These are phyloP conservation scores for Nicotiana rustica DNA, from an alignment of 305 asterid genomes.

Conservation along the genomic window DNA sequence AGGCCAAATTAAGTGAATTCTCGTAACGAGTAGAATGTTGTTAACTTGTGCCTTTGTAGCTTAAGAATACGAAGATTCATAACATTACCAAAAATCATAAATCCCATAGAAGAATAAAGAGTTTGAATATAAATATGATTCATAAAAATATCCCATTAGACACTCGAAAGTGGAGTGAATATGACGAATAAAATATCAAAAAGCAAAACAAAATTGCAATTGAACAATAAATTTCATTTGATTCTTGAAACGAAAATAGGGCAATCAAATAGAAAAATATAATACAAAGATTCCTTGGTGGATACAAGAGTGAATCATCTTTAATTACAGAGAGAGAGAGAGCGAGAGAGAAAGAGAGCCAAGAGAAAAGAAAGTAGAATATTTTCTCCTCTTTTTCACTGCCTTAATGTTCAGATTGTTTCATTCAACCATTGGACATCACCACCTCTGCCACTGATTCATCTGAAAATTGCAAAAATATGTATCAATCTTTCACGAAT, in stretches of 20 bases:
- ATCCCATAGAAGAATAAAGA: too few relatives aligned
- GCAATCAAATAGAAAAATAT: slow-evolving; percentile 17
- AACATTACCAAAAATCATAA: too few relatives aligned
- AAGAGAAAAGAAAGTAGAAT: neutral
- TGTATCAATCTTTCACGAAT: neutral
- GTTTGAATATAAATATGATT: too few relatives aligned
- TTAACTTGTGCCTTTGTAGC: too few relatives aligned
- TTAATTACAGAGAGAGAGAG: slow-evolving; percentile 23
- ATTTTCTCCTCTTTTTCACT: slow-evolving; percentile 5
- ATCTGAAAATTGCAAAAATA: slow-evolving; percentile 1
- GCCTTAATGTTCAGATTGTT: neutral
- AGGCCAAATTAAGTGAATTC: too few relatives aligned
- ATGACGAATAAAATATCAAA: neutral
- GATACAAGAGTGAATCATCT: neutral
- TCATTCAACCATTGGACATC: slow-evolving; percentile 5
- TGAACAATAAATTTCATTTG: slow-evolving; percentile 7
- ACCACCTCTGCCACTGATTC: neutral
- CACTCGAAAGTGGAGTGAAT: neutral
- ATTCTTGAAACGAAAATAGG: slow-evolving; percentile 9
- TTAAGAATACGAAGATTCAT: too few relatives aligned
- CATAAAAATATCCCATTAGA: too few relatives aligned
- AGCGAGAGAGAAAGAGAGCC: neutral
- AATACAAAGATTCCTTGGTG: neutral
- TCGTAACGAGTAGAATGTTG: too few relatives aligned
- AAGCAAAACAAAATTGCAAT: neutral